Evolutionary conservation across 176 grass and related monocot species (phyloP).

Genomic region (Saccharum spontaneum): DNA sequence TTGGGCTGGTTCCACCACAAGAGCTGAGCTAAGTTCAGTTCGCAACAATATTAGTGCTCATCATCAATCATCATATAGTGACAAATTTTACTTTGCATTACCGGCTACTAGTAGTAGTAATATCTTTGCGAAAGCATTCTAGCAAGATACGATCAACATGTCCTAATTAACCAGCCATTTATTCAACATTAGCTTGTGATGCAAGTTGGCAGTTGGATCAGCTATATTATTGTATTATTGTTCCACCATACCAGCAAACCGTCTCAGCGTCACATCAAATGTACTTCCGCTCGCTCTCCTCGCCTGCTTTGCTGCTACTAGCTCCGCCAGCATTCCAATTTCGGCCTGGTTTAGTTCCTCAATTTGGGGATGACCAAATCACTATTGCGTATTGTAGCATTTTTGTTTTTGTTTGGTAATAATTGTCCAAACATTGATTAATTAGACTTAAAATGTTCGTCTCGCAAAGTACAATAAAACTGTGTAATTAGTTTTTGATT

Average conservation of each 20-base stretch:
- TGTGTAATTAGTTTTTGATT: too few species aligned
- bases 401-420: too few species aligned
- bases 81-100: constrained; percentile 4
- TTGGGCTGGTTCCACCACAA: too few species aligned
- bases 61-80: neutral
- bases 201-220: constrained; percentile 37
- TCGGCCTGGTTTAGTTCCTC: too few species aligned
- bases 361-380: too few species aligned
- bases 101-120: neutral
- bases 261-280: constrained; percentile 25
- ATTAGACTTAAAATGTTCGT: too few species aligned
- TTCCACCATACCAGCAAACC: constrained; percentile 3
- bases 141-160: neutral
- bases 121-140: neutral
- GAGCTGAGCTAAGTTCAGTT: too few species aligned
- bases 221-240: constrained; percentile 4
- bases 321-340: constrained; percentile 23
- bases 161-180: neutral
- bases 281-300: constrained; percentile 24
- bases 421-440: too few species aligned
- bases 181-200: neutral
- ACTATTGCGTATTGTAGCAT: too few species aligned
- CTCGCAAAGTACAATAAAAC: too few species aligned
- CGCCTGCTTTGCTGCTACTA: constrained; percentile 14
- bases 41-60: neutral